Evolutionary conservation across 2,329 filamentous ascomycete species (phyloP).

Genomic region (Pestalotiopsis sp.): DNA sequence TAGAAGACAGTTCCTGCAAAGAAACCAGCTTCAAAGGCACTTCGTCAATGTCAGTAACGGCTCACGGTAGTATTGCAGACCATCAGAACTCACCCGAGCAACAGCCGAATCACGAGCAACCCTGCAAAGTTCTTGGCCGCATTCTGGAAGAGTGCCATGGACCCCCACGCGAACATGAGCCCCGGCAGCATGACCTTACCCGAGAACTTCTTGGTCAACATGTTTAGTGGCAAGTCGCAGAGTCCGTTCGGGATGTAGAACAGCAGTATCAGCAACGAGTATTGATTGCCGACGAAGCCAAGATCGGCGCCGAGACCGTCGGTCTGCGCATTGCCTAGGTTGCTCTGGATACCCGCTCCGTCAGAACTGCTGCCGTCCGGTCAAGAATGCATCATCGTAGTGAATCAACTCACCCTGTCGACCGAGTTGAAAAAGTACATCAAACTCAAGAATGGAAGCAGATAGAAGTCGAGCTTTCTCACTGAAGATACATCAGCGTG

Average conservation of each 20-base stretch:
- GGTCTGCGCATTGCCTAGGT: slow-evolving; percentile 53
- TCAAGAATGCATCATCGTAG: not conserved
- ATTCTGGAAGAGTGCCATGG: slow-evolving; percentile 49
- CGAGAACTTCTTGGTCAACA: slow-evolving; percentile 46
- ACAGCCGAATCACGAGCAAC: slow-evolving; percentile 51
- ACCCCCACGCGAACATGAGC: slow-evolving; percentile 51
- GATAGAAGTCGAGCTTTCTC: slow-evolving; percentile 11
- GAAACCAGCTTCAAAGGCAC: slow-evolving; percentile 52
- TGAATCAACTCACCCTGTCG: not conserved
- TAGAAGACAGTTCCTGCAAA: slow-evolving; percentile 58
- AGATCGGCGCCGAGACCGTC: slow-evolving; percentile 43
- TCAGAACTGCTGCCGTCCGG: not conserved
- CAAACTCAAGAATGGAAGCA: slow-evolving; percentile 10
- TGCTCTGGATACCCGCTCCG: slow-evolving; percentile 21
- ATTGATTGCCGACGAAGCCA: slow-evolving; percentile 42
- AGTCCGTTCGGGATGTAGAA: slow-evolving; percentile 55
- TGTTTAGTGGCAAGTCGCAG: slow-evolving; percentile 50
- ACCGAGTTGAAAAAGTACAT: slow-evolving; percentile 14
- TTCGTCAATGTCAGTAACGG: not conserved
- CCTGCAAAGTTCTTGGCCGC: slow-evolving; percentile 49
- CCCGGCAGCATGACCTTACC: slow-evolving; percentile 35
- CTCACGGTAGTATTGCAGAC: not conserved
- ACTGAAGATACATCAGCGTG: not conserved
- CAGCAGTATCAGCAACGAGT: slow-evolving; percentile 46
- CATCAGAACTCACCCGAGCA: slow-evolving; percentile 37